Base-by-base conservation (phyloP, 2,329 filamentous ascomycete species). In the Fusarium vanettenii region DNA sequence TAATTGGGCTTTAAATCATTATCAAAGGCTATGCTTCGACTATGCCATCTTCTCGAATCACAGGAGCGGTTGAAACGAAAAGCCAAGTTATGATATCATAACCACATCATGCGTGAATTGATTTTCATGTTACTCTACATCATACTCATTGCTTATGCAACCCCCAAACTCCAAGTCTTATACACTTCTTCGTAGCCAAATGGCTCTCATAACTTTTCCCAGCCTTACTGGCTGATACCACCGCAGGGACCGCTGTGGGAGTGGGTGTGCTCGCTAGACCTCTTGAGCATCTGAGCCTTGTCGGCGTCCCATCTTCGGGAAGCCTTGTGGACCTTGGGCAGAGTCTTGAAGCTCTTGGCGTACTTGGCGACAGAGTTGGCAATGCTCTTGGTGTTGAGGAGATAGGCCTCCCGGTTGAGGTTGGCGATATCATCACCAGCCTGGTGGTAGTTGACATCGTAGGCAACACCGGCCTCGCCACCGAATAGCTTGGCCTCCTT, bases 401-500 rank as follows among this genome's bases (percentile, higher is more conserved):
- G 80, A 80, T 82, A 87, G 7, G 86, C 86, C 50, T 85, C 85
- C 62, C 82, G 71, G 75, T 83, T 82, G 20, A 83, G 75, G 77
- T 83, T 83, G 71, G 78, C 75, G 67, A 83, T 80, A 39, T 82
- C 82, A 69, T 89, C 87, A 48, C 86, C 85, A 2, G 79, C 72
- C 67, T 84, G 75, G 80, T 89, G 84, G 81, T 87, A 86, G 83
- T 86, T 84, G 76, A 83, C 74, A 69, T 88, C 83, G 75, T 85
- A 85, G 60, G 85, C 81, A 29, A 85, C 81, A 69, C 86, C 91
- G 11, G 88, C 90, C 74, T 87, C 82, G 22, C 92, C 92, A 13
- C 92, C 92, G 72, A 92, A 93, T 77, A 89, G 81, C 39, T 83
- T 84, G 0, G 85, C 88, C 79, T 93, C 89, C 45, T 88, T 87